Conservation (phyloP, 495 filamentous ascomycete species). For the Aspergillus incahuasiensis region DNA sequence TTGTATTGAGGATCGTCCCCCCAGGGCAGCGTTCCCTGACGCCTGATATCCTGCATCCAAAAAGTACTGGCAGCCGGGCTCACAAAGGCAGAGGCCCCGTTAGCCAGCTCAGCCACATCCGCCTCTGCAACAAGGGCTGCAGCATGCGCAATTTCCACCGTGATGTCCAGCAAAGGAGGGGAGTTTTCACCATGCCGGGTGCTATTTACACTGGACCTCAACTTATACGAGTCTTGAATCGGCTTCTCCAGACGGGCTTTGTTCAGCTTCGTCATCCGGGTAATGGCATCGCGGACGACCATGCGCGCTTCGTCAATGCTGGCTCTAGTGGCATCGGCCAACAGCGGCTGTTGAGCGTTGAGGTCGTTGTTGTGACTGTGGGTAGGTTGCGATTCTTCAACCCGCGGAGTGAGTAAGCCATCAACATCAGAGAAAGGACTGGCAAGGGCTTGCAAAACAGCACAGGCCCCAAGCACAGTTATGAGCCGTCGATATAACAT, state of each 20-base stretch:
- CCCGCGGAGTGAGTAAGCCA: background rate
- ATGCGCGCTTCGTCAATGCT: constrained; percentile 2
- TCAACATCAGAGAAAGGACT: background rate
- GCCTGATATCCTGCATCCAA: constrained; percentile 8
- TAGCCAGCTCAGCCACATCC: background rate
- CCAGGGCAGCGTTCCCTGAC: constrained; percentile 4
- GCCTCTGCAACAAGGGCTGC: constrained; percentile 7
- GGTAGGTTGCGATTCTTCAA: background rate
- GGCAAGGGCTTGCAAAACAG: background rate
- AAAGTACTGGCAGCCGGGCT: background rate
- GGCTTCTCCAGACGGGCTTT: constrained; percentile 2
- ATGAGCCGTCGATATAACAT: background rate
- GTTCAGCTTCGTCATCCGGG: constrained; percentile 7
- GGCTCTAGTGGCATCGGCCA: background rate
- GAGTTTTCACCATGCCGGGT: background rate
- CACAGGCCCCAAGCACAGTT: background rate
- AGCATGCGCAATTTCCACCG: background rate
- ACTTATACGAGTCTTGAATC: background rate
- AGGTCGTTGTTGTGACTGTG: background rate
- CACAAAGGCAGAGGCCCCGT: background rate
- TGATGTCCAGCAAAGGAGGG: background rate
- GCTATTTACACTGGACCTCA: background rate
- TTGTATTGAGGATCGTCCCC: constrained; percentile 1
- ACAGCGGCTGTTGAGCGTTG: background rate
- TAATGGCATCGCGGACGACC: constrained; percentile 4